Evolutionary conservation across 2,329 filamentous ascomycete species (phyloP).

Genomic region (Sporothrix inflata): DNA sequence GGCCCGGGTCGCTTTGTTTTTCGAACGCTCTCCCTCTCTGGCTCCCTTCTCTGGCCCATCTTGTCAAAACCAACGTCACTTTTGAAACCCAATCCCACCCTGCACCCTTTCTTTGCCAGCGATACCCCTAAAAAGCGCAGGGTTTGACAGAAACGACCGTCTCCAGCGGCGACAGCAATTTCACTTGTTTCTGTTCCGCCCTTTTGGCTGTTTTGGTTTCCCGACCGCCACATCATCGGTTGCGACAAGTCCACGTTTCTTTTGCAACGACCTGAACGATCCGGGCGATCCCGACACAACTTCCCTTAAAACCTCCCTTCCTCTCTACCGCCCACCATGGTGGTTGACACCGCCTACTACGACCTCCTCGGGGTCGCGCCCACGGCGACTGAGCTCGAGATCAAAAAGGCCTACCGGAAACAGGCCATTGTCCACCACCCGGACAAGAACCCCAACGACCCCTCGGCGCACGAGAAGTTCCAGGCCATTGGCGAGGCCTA

Average conservation of each 20-base stretch:
- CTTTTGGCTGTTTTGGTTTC: background rate
- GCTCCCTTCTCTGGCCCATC: background rate
- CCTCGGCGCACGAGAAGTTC: slow-evolving; percentile 90
- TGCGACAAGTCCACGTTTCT: background rate
- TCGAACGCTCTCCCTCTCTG: background rate
- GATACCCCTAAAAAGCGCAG: background rate
- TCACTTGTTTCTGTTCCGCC: background rate
- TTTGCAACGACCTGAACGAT: background rate
- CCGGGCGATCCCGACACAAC: background rate
- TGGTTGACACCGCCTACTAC: slow-evolving; percentile 86
- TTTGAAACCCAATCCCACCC: slow-evolving; percentile 7
- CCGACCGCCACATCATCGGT: slow-evolving; percentile 2
- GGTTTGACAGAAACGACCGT: background rate
- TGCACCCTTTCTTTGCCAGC: background rate
- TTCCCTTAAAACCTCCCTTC: background rate
- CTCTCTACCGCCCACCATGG: slow-evolving; percentile 60
- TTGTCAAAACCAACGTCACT: slow-evolving; percentile 4
- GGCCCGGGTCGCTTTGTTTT: background rate
- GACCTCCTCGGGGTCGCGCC: slow-evolving; percentile 83
- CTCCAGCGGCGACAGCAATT: background rate
- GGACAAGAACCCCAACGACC: slow-evolving; percentile 97
- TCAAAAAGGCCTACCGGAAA: slow-evolving; percentile 96
- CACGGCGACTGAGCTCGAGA: slow-evolving; percentile 85
- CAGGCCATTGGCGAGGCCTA: slow-evolving; percentile 79
- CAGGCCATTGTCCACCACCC: slow-evolving; percentile 92